Evolutionary conservation across 768 basidiomycete genomes (phyloP).

Genomic region (Auriscalpium vulgare): DNA sequence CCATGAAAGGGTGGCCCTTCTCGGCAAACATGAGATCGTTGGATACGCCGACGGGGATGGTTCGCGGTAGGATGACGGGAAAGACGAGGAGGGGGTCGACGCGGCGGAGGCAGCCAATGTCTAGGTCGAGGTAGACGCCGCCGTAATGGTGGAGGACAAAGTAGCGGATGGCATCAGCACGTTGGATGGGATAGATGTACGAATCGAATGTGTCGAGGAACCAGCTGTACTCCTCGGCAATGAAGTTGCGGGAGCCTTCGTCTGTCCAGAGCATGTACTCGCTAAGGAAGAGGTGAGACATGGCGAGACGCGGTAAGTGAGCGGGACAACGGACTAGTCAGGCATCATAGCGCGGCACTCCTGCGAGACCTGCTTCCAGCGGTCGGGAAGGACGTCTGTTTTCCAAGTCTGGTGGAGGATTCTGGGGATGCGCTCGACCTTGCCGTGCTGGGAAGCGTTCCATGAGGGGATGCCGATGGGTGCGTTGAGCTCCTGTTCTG

Average conservation of each 20-base stretch:
- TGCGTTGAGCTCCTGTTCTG: slow-evolving; percentile 65
- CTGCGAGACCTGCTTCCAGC: slow-evolving; percentile 77
- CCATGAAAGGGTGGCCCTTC: slow-evolving; percentile 80
- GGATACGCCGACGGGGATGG: slow-evolving; percentile 93
- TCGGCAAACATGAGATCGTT: slow-evolving; percentile 96
- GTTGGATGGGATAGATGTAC: slow-evolving; percentile 88
- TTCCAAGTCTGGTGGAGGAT: slow-evolving; percentile 99
- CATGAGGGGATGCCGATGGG: slow-evolving; percentile 47
- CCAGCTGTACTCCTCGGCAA: slow-evolving; percentile 81
- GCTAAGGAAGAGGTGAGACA: slow-evolving; percentile 35
- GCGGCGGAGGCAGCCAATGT: slow-evolving; percentile 85
- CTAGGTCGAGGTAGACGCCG: slow-evolving; percentile 93
- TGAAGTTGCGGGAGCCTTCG: slow-evolving; percentile 80
- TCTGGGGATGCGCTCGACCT: slow-evolving; percentile 74
- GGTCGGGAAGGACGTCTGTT: slow-evolving; percentile 71
- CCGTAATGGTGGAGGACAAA: slow-evolving; percentile 95
- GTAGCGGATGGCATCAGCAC: slow-evolving; percentile 96
- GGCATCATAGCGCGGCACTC: slow-evolving; percentile 87
- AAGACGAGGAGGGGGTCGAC: slow-evolving; percentile 81
- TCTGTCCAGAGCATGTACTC: slow-evolving; percentile 99
- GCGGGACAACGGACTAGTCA: slow-evolving; percentile 71
- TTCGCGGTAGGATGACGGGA: slow-evolving; percentile 87
- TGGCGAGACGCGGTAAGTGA: slow-evolving; percentile 5
- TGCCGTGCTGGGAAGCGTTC: slow-evolving; percentile 55
- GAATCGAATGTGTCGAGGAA: slow-evolving; percentile 90